A percentile compares a stretch with the other conserved stretches of the same genome.
Evolutionary conservation across 352 stramenopile genomes (phyloP).

Genomic region (Globisporangium spiculum): DNA sequence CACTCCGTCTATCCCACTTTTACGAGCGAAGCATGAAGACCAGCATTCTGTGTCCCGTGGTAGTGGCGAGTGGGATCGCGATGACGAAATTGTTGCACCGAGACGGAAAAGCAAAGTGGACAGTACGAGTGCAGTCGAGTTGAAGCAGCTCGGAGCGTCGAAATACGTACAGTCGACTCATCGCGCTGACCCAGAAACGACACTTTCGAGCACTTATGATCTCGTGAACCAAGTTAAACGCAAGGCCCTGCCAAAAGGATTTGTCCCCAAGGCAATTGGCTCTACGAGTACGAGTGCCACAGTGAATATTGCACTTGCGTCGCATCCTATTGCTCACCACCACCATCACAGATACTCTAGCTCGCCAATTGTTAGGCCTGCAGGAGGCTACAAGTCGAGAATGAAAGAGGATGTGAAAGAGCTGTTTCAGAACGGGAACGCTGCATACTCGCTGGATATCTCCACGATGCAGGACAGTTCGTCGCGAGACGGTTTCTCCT

Average conservation of each 20-base stretch:
- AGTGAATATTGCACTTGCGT: slow-evolving; percentile 20
- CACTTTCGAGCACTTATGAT: slow-evolving; percentile 9
- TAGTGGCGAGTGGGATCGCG: background rate
- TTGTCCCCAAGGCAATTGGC: slow-evolving; percentile 19
- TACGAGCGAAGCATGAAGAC: slow-evolving; percentile 14
- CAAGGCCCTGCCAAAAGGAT: slow-evolving; percentile 29
- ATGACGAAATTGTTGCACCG: background rate
- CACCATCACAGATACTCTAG: slow-evolving; percentile 20
- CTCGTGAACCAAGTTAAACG: slow-evolving; percentile 24
- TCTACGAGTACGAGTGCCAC: slow-evolving; percentile 13
- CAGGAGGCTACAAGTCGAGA: slow-evolving; percentile 23
- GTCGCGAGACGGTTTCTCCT: slow-evolving; percentile 14
- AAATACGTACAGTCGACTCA: slow-evolving; percentile 3
- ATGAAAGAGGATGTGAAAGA: slow-evolving; percentile 47
- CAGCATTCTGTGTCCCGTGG: background rate
- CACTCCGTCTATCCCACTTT: slow-evolving; percentile 27
- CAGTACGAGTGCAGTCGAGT: background rate
- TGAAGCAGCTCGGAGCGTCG: background rate
- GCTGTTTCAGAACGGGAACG: slow-evolving; percentile 19
- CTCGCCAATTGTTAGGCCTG: slow-evolving; percentile 1
- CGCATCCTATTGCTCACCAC: slow-evolving; percentile 15
- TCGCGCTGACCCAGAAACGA: background rate
- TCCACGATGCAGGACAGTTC: slow-evolving; percentile 24
- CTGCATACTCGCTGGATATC: slow-evolving; percentile 35
- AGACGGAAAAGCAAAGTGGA: slow-evolving; percentile 2